Evolutionary conservation across 2,329 filamentous ascomycete genomes (phyloP), one percentile per base, ranked within the genome.

Genomic region (Herpotrichia juniperi): DNA sequence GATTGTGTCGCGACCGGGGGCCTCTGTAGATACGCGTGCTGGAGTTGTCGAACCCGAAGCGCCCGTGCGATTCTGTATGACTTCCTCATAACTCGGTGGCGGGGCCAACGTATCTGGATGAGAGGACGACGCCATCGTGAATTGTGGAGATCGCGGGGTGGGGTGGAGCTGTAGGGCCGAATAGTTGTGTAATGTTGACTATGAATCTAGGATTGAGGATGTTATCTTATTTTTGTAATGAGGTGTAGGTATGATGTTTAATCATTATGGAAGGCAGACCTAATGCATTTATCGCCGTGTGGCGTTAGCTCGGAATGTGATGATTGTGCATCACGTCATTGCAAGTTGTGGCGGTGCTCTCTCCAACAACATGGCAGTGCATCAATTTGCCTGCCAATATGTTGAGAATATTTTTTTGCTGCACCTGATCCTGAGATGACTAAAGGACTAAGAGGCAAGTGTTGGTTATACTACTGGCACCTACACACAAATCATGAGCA

Each of bases 21-120:
- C 58, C 22, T 72, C 68, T 2, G 68, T 72, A 8, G 69, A 70
- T 21, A 72, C 57, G 19, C 69, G 66, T 17, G 58, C 53, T 31
- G 62, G 63, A 11, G 42, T 53, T 14, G 56, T 43, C 17, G 60
- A 40, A 32, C 10, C 25, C 35, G 58, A 62, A 30, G 40, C 6
- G 31, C 25, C 30, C 12, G 64, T 62, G 37, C 55, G 63, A 42
- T 52, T 55, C n/a, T 40, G 21, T 6, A 58, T 69, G 45, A 67
- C 71, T 19, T 55, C 57, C 48, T 71, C 69, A 50, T 74, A 74
- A 24, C 64, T 65, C 2, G 71, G 71, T 8, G 71, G 71, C 24
- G 70, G 59, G 28, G 71, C 69, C 26, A 58, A 49, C 19, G 16
- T 30, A 16, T 47, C 44, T 47, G 44, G 56, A 31, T 62, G 57